A percentile compares a stretch with the other conserved stretches of the same genome.
Evolutionary conservation across 371 early-diverging fungal species (phyloP).

Genomic region (Mucor sp.): DNA sequence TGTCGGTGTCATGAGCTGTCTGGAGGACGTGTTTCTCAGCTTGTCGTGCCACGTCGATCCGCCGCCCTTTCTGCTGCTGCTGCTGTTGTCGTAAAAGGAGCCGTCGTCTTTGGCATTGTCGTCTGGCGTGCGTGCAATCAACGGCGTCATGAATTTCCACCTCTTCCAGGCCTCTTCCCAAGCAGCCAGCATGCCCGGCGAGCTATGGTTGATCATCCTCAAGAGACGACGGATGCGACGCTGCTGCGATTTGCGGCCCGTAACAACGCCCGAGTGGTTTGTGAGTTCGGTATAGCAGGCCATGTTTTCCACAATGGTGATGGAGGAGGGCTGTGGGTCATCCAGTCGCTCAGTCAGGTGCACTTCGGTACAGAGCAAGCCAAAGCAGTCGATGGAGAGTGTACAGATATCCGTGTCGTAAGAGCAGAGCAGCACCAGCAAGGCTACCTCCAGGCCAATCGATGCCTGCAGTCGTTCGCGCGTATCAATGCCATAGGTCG

Average conservation of each 20-base stretch:
- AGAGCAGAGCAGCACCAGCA: slow-evolving; percentile 71
- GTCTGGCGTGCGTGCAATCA: slow-evolving; percentile 40
- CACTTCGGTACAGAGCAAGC: slow-evolving; percentile 59
- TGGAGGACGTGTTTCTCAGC: slow-evolving; percentile 12
- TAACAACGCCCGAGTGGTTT: slow-evolving; percentile 45
- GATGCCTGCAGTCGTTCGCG: slow-evolving; percentile 70
- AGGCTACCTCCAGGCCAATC: slow-evolving; percentile 71
- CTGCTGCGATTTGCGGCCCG: slow-evolving; percentile 73
- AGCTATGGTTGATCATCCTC: slow-evolving; percentile 61
- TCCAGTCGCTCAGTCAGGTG: slow-evolving; percentile 56
- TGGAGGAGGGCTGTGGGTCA: slow-evolving; percentile 46
- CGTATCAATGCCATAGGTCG: slow-evolving; percentile 57
- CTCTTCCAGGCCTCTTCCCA: slow-evolving; percentile 84
- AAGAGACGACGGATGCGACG: slow-evolving; percentile 71
- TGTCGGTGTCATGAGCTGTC: background rate
- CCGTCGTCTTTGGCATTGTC: slow-evolving; percentile 12
- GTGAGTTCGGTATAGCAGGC: slow-evolving; percentile 68
- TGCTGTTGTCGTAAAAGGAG: background rate
- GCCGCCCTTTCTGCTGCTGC: slow-evolving; percentile 2
- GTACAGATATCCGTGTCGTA: slow-evolving; percentile 67
- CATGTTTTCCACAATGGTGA: slow-evolving; percentile 70
- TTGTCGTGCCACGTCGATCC: slow-evolving; percentile 27
- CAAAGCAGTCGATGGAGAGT: slow-evolving; percentile 57
- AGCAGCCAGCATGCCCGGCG: slow-evolving; percentile 76
- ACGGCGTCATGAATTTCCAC: slow-evolving; percentile 62